Conservation (phyloP, 2,329 filamentous ascomycete species). For the Neocucurbitaria cava region DNA sequence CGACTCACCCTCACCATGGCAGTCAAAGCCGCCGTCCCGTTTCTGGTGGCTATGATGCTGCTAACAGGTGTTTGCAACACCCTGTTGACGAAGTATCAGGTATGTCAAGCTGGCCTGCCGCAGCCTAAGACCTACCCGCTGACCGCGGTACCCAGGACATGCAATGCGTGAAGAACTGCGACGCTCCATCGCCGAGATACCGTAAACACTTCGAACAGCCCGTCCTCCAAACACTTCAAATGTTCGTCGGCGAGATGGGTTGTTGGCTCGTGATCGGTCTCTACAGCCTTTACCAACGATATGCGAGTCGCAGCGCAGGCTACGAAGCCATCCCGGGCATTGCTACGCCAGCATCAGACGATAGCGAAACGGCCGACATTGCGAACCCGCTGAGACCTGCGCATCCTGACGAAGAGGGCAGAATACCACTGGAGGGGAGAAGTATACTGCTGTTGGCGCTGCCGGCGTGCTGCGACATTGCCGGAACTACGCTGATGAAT, state of each 20-base stretch:
- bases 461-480: conserved; percentile 91
- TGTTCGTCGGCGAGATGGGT: conserved; percentile 96
- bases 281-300: conserved; percentile 70
- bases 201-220: conserved; percentile 87
- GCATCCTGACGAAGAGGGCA: conserved; percentile 61
- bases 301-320: conserved; percentile 58
- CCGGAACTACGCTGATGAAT: conserved; percentile 97
- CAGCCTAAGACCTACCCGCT: conserved; percentile 11
- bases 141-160: conserved; percentile 70
- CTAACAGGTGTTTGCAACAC: conserved; percentile 97
- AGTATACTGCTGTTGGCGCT: conserved; percentile 78
- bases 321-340: conserved; percentile 69
- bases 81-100: conserved; percentile 94
- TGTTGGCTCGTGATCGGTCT: conserved; percentile 89
- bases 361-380: conserved; percentile 53
- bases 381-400: conserved; percentile 59
- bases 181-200: conserved; percentile 69
- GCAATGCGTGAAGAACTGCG: conserved; percentile 93
- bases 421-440: conserved; percentile 70
- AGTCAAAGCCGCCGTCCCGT: conserved; percentile 73
- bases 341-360: conserved; percentile 52
- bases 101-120: conserved; percentile 50
- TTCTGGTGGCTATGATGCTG: conserved; percentile 95
- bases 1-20: conserved; percentile 63
- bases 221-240: conserved; percentile 93